These are phyloP conservation scores for Hemerocallis citrina DNA, from an alignment of 106 monocot genomes.

Conservation along the genomic window DNA sequence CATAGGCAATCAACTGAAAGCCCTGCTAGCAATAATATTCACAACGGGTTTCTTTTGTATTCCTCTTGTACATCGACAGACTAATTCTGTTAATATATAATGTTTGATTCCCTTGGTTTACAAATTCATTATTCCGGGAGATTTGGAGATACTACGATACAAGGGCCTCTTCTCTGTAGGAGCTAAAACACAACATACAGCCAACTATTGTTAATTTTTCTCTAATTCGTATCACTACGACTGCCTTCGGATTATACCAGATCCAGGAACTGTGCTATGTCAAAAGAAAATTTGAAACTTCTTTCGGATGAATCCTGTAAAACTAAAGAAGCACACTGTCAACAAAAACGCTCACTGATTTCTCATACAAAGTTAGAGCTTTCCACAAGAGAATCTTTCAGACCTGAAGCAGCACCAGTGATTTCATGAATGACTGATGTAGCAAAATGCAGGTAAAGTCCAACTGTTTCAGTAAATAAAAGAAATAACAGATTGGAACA, in stretches of 20 bases:
- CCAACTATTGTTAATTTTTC: not conserved
- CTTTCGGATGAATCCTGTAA: constrained; percentile 87
- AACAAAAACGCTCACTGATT: not conserved
- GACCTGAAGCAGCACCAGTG: constrained; percentile 89
- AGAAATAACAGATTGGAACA: too few species aligned
- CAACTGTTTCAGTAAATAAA: constrained; percentile 62
- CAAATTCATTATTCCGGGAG: too few species aligned
- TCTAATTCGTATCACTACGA: not conserved
- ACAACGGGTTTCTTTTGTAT: not conserved
- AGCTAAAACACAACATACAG: too few species aligned
- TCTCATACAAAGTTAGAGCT: not conserved
- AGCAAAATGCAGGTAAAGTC: constrained; percentile 80
- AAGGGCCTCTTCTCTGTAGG: too few species aligned
- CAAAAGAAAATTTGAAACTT: constrained; percentile 45
- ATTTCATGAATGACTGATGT: constrained; percentile 87
- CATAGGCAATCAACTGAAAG: too few species aligned
- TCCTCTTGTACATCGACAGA: not conserved
- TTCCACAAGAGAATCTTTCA: not conserved
- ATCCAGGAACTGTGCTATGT: too few species aligned
- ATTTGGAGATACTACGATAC: too few species aligned
- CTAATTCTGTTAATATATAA: not conserved
- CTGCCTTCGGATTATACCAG: not conserved
- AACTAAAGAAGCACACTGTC: constrained; percentile 1
- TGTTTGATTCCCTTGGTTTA: not conserved
- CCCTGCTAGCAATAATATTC: not conserved